Percentiles rank a stretch among this genome's conserved stretches.
Conservation (phyloP, 2,329 filamentous ascomycete species). For the Neofusicoccum sp. region DNA sequence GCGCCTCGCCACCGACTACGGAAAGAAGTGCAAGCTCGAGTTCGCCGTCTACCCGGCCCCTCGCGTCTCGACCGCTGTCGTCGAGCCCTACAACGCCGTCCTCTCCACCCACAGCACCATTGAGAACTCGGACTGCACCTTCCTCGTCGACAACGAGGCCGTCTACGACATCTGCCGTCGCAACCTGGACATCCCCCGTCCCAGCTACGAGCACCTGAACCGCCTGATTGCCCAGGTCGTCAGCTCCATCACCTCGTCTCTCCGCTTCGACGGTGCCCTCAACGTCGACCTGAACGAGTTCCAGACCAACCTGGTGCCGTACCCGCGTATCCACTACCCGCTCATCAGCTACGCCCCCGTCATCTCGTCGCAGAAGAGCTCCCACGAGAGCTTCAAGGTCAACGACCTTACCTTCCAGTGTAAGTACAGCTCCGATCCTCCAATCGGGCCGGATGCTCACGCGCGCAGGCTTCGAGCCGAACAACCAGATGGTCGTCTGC, state of each 20-base stretch:
- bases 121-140: constrained; percentile 99
- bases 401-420: constrained; percentile 73
- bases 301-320: constrained; percentile 99
- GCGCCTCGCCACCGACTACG: constrained; percentile 96
- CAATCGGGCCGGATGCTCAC: constrained; percentile 56
- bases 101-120: constrained; percentile 98
- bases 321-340: constrained; percentile 98
- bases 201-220: constrained; percentile 98
- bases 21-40: constrained; percentile 99
- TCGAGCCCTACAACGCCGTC: constrained; percentile 99
- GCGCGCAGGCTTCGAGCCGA: constrained; percentile 98
- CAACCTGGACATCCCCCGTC: constrained; percentile 94
- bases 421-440: constrained; percentile 40
- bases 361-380: constrained; percentile 90
- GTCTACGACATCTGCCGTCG: constrained; percentile 99
- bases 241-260: constrained; percentile 95
- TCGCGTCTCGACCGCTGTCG: constrained; percentile 93
- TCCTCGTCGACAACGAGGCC: constrained; percentile 99
- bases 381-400: constrained; percentile 92
- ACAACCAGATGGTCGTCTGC: constrained; percentile 99
- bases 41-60: constrained; percentile 99
- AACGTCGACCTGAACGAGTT: constrained; percentile 99
- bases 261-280: constrained; percentile 96
- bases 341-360: constrained; percentile 95
- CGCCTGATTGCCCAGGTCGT: constrained; percentile 98